These are phyloP conservation scores for Populus hybrid DNA, from an alignment of 441 rosid genomes.

Conservation along the genomic window DNA sequence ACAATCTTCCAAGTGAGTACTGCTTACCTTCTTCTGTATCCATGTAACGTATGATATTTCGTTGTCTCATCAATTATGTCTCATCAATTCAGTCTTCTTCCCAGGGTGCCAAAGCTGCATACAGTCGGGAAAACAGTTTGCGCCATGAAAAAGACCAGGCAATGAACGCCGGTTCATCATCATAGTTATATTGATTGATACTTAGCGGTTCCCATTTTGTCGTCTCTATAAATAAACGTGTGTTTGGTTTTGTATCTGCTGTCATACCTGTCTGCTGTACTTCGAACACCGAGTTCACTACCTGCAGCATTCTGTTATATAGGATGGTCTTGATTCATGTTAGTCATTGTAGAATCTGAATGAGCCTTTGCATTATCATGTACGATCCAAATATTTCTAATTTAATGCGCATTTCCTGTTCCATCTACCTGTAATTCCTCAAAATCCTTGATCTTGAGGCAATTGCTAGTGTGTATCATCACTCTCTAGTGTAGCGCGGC, in stretches of 20 bases:
- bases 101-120: constrained; percentile 77
- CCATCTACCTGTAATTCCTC: no score
- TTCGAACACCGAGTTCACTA: no score
- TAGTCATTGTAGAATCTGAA: no score
- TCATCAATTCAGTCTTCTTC: constrained; percentile 10
- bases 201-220: background rate
- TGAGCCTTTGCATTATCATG: no score
- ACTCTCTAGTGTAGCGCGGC: no score
- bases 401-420: no score
- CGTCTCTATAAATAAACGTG: background rate
- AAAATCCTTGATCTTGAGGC: no score
- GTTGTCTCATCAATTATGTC: background rate
- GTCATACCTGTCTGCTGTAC: no score
- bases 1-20: constrained; percentile 71
- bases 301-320: no score
- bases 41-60: background rate
- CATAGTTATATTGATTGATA: constrained; percentile 12
- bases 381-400: no score
- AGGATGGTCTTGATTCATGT: no score
- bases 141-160: constrained; percentile 49
- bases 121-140: constrained; percentile 74
- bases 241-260: background rate
- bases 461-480: no score
- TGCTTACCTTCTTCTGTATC: background rate
- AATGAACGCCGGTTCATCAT: constrained; percentile 38